phyloP scores from a whole-genome alignment of 2,329 filamentous ascomycete species.

The Pestalotiopsis sp. region DNA sequence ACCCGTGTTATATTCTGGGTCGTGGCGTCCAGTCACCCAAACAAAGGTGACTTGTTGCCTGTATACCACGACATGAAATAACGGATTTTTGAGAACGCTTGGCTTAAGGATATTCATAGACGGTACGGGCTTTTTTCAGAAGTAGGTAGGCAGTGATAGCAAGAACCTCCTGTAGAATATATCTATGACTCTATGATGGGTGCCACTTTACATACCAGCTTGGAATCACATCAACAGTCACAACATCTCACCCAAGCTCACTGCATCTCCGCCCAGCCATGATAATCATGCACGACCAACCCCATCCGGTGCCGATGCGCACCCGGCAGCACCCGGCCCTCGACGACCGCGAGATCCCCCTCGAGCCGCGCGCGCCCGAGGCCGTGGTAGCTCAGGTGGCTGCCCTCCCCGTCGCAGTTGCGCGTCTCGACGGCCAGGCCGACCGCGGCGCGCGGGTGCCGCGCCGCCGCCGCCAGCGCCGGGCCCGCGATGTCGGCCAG shows the following conservation, averaged over 20 bases:
- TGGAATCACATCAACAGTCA: background rate
- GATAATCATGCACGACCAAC: background rate
- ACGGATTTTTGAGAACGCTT: too few species aligned
- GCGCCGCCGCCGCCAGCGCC: background rate
- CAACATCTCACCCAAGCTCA: background rate
- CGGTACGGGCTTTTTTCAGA: too few species aligned
- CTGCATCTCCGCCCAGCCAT: background rate
- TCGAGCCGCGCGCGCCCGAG: background rate
- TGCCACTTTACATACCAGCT: too few species aligned
- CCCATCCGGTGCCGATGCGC: background rate
- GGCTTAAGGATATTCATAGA: too few species aligned
- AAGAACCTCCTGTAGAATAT: too few species aligned
- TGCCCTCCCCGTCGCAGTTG: background rate
- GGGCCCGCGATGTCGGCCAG: background rate
- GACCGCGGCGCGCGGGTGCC: background rate
- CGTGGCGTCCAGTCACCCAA: too few species aligned
- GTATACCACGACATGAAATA: too few species aligned
- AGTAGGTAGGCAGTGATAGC: too few species aligned
- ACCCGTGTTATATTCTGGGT: too few species aligned
- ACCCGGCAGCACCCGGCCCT: background rate
- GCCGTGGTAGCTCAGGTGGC: background rate
- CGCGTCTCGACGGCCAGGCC: background rate
- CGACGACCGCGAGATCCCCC: background rate
- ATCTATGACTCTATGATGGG: too few species aligned
- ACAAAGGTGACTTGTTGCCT: too few species aligned